Percentiles rank a stretch among this genome's conserved stretches.
These are phyloP conservation scores for Earliella scabrosa DNA, from an alignment of 1,284 basidiomycete genomes.

Conservation along the genomic window DNA sequence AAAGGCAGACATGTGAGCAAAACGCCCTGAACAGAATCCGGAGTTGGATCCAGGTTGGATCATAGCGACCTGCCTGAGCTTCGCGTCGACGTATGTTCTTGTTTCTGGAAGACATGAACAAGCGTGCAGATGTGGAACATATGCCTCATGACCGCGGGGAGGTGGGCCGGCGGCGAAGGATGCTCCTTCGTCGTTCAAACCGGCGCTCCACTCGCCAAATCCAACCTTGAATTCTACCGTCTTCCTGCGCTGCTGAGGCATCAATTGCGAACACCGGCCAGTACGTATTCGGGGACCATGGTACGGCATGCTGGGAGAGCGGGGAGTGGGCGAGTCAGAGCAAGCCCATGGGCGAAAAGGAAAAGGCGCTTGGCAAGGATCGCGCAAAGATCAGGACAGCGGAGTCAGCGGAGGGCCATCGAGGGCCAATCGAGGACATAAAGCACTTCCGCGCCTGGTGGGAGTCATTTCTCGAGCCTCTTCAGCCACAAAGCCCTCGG, in stretches of 20 bases:
- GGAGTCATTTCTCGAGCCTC: conserved; percentile 14
- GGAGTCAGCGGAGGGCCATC: conserved; percentile 17
- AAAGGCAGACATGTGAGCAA: conserved; percentile 10
- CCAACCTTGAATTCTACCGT: background rate
- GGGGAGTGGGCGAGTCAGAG: conserved; percentile 15
- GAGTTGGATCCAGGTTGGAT: background rate
- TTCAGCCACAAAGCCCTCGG: conserved; percentile 15
- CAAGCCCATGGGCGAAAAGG: background rate
- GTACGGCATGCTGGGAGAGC: background rate
- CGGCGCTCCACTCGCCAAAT: no score
- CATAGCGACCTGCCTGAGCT: background rate
- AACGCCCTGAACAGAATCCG: background rate
- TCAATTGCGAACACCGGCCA: background rate
- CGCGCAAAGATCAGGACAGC: conserved; percentile 2
- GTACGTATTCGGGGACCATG: background rate
- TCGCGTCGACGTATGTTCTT: background rate
- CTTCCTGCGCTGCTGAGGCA: background rate
- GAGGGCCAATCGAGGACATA: conserved; percentile 9
- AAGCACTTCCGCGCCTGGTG: conserved; percentile 11
- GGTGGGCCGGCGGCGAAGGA: background rate
- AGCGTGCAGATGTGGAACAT: background rate
- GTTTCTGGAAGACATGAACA: background rate
- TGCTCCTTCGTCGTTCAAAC: no score
- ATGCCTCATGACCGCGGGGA: conserved; percentile 9
- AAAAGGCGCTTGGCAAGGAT: conserved; percentile 1